These are phyloP conservation scores for Ascochyta viciae-villosae DNA, from an alignment of 2,329 filamentous ascomycete genomes.

Conservation along the genomic window DNA sequence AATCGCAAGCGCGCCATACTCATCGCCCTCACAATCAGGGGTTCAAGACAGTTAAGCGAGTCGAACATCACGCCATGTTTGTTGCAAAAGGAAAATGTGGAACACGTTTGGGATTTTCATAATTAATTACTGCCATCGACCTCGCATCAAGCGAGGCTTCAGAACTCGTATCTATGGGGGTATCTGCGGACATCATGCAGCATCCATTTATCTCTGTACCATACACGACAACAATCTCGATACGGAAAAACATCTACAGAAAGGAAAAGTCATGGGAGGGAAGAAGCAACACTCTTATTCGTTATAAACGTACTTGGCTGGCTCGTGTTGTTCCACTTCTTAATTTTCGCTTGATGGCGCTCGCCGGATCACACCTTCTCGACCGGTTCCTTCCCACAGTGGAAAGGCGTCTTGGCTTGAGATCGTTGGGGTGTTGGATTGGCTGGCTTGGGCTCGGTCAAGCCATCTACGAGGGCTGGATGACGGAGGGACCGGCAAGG, in stretches of 20 bases:
- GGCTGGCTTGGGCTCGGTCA: neutral
- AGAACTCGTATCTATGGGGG: constrained; percentile 8
- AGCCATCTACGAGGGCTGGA: constrained; percentile 46
- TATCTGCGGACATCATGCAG: constrained; percentile 12
- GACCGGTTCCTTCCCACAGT: neutral
- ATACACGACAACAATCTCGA: constrained; percentile 11
- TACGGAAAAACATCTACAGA: constrained; percentile 19
- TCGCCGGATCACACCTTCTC: neutral
- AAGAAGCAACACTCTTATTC: constrained; percentile 45
- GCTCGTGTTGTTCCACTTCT: neutral
- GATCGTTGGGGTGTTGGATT: neutral
- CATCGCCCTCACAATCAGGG: too few relatives aligned
- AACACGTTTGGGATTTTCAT: neutral
- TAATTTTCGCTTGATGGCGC: constrained; percentile 3
- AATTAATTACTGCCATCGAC: constrained; percentile 11
- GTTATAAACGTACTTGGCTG: constrained; percentile 33
- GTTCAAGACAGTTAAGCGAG: too few relatives aligned
- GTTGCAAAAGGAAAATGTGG: neutral
- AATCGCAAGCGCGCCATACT: too few relatives aligned
- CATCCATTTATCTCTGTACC: constrained; percentile 3
- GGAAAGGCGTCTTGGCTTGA: neutral
- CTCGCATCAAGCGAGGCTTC: neutral
- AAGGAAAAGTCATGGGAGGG: constrained; percentile 30
- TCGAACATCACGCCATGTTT: too few relatives aligned
- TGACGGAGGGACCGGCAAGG: constrained; percentile 61